A percentile compares a stretch with the other conserved stretches of the same genome.
These are phyloP conservation scores for Xylariaceae sp. DNA, from an alignment of 2,329 filamentous ascomycete species.

Conservation along the genomic window DNA sequence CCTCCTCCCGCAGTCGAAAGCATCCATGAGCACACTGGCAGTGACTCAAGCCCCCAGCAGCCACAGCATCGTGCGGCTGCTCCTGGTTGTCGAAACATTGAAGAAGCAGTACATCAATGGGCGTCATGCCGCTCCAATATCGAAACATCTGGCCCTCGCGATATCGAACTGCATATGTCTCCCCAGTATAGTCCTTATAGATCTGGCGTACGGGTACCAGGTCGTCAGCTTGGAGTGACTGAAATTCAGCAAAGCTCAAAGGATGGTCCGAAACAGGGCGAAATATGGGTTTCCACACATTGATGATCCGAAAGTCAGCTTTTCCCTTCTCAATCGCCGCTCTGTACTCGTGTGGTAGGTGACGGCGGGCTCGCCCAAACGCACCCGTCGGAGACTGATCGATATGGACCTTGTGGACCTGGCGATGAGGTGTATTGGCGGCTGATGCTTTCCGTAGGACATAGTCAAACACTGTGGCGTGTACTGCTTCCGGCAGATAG, in stretches of 20 bases:
- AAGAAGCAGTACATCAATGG: constrained; percentile 1
- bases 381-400: constrained; percentile 6
- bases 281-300: constrained; percentile 8
- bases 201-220: constrained; percentile 3
- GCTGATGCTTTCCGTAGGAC: background rate
- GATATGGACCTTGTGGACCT: constrained; percentile 8
- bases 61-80: background rate
- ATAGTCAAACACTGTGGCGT: constrained; percentile 1
- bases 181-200: constrained; percentile 2
- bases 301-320: constrained; percentile 6
- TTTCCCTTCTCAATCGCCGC: constrained; percentile 3
- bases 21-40: constrained; percentile 5
- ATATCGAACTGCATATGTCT: constrained; percentile 2
- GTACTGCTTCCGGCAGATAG: background rate
- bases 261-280: background rate
- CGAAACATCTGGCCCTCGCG: constrained; percentile 1
- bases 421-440: background rate
- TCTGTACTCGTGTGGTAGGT: background rate
- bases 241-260: constrained; percentile 1
- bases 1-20: constrained; percentile 1
- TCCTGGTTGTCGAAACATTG: constrained; percentile 5
- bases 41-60: background rate
- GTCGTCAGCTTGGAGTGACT: constrained; percentile 1
- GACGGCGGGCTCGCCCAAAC: background rate
- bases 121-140: constrained; percentile 9